Evolutionary conservation across 495 filamentous ascomycete species (phyloP).

Genomic region (Hypoxylon intermedium): DNA sequence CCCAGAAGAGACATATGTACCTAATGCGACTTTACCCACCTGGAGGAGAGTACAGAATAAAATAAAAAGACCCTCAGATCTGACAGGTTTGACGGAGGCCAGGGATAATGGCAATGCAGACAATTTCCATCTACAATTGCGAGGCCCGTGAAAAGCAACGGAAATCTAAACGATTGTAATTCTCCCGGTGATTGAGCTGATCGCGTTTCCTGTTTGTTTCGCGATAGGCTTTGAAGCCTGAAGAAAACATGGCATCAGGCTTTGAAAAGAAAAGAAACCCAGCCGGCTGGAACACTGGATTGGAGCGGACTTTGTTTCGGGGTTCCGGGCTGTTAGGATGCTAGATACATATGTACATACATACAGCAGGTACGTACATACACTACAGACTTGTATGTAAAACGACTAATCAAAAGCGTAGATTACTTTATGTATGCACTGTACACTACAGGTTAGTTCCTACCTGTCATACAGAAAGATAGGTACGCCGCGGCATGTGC

Average conservation of each 20-base stretch:
- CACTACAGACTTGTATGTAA: constrained; percentile 16
- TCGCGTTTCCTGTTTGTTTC: constrained; percentile 13
- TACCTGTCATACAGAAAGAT: too few species aligned
- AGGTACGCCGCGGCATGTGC: too few species aligned
- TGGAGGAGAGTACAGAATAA: constrained; percentile 9
- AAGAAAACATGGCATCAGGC: constrained; percentile 25
- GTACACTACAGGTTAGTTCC: constrained; percentile 7
- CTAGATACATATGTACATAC: neutral
- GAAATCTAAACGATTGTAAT: neutral
- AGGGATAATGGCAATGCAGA: neutral
- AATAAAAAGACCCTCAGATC: constrained; percentile 16
- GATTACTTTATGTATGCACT: constrained; percentile 13
- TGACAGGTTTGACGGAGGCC: constrained; percentile 15
- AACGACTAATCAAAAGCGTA: constrained; percentile 23
- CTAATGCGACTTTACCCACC: constrained; percentile 10
- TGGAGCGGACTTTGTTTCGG: constrained; percentile 31
- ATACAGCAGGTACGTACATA: constrained; percentile 1
- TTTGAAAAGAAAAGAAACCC: constrained; percentile 18
- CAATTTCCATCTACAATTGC: neutral
- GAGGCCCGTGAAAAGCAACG: constrained; percentile 15
- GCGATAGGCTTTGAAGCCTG: constrained; percentile 14
- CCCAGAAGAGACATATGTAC: neutral
- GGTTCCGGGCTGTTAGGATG: constrained; percentile 19
- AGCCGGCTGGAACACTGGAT: constrained; percentile 7
- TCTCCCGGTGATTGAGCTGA: neutral